Conservation (phyloP, 108 stramenopile species). For the Parietichytrium sp. region DNA sequence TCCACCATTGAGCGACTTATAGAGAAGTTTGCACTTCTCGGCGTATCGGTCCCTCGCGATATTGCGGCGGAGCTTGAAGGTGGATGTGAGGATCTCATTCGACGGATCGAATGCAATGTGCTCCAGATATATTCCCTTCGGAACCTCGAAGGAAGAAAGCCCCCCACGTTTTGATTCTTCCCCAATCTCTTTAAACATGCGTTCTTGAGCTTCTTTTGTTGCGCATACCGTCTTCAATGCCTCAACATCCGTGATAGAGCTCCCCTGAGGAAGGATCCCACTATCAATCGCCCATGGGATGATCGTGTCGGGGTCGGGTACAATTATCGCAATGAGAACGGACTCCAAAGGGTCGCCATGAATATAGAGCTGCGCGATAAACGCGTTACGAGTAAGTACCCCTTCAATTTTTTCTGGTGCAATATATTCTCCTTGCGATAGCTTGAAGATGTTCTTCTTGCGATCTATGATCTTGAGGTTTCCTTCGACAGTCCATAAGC, state of each 20-base stretch:
- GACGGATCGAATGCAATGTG: constrained; percentile 71
- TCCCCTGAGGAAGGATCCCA: no score
- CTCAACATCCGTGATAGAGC: background rate
- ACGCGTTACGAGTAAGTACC: constrained; percentile 67
- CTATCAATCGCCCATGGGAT: no score
- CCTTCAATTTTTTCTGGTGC: constrained; percentile 97
- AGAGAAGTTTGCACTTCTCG: no score
- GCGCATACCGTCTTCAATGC: no score
- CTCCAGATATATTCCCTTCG: constrained; percentile 74
- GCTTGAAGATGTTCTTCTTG: constrained; percentile 97
- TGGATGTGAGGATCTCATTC: constrained; percentile 84
- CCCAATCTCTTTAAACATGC: constrained; percentile 69
- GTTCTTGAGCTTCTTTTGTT: constrained; percentile 57
- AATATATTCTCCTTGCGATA: constrained; percentile 76
- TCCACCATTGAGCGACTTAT: no score
- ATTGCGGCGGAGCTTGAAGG: constrained; percentile 92
- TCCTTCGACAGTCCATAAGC: constrained; percentile 84
- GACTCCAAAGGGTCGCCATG: constrained; percentile 88
- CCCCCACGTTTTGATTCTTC: constrained; percentile 65
- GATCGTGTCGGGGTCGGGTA: constrained; percentile 82
- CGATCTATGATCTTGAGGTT: constrained; percentile 91
- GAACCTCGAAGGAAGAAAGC: constrained; percentile 83
- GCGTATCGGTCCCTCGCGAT: no score
- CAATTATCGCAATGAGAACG: constrained; percentile 79
- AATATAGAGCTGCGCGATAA: constrained; percentile 85